These are phyloP conservation scores for Rhizopus arrhizus DNA, from an alignment of 371 early-diverging fungal genomes.

Conservation along the genomic window DNA sequence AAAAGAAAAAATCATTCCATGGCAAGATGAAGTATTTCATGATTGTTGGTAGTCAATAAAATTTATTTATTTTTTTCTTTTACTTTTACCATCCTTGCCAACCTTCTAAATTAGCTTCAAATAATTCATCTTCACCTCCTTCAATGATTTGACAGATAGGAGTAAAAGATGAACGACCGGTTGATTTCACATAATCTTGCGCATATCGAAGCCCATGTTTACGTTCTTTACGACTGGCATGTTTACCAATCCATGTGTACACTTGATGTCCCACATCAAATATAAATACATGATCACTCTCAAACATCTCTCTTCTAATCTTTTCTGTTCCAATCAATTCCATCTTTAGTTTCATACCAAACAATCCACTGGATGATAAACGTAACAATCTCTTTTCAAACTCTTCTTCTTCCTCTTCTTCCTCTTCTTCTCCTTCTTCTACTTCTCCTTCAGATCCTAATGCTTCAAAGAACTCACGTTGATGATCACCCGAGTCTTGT, in stretches of 20 bases:
- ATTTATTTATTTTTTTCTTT: not conserved
- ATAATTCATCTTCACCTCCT: slow-evolving; percentile 65
- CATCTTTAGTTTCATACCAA: slow-evolving; percentile 44
- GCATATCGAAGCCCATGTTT: slow-evolving; percentile 63
- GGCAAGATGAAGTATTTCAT: slow-evolving; percentile 19
- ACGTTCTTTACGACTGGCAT: slow-evolving; percentile 64
- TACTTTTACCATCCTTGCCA: slow-evolving; percentile 55
- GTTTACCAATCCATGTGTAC: slow-evolving; percentile 66
- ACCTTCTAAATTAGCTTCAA: slow-evolving; percentile 52
- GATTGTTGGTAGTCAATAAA: slow-evolving; percentile 13
- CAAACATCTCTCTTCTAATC: slow-evolving; percentile 53
- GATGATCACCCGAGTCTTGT: slow-evolving; percentile 62
- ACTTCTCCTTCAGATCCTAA: slow-evolving; percentile 70
- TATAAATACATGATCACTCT: slow-evolving; percentile 62
- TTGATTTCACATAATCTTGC: slow-evolving; percentile 58
- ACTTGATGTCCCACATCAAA: slow-evolving; percentile 65
- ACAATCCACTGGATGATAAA: slow-evolving; percentile 37
- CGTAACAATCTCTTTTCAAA: slow-evolving; percentile 53
- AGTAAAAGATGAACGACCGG: slow-evolving; percentile 54
- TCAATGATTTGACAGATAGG: slow-evolving; percentile 73
- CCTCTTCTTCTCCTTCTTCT: slow-evolving; percentile 46
- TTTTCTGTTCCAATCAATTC: slow-evolving; percentile 52
- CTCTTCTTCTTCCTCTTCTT: slow-evolving; percentile 37
- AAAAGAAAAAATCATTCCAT: slow-evolving; percentile 7
- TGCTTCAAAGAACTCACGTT: slow-evolving; percentile 63